phyloP scores from a whole-genome alignment of 306 rosid genomes.

The Sesbania bispinosa region DNA sequence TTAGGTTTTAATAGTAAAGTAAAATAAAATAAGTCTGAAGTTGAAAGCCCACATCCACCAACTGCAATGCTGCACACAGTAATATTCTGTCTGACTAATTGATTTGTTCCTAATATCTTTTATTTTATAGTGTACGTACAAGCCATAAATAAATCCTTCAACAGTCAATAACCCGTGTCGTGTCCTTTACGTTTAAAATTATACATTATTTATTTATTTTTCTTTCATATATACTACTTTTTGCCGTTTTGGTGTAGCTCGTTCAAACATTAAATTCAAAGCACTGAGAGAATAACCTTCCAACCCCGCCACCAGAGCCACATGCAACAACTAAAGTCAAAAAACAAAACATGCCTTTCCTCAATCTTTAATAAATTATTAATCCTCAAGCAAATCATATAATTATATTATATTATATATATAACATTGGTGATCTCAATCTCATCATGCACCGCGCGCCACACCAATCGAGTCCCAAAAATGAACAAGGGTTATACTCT shows the following conservation, averaged over 20 bases:
- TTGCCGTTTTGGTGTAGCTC: not conserved
- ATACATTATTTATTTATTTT: not conserved
- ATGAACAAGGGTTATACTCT: constrained; percentile 34
- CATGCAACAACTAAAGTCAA: constrained; percentile 13
- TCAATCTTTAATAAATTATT: not conserved
- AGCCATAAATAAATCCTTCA: not conserved
- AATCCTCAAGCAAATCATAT: too few species aligned
- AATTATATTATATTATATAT: too few species aligned
- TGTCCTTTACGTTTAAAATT: not conserved
- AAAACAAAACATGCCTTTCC: constrained; percentile 1
- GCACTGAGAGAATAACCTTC: not conserved
- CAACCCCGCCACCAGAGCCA: not conserved
- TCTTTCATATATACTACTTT: not conserved
- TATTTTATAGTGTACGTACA: not conserved
- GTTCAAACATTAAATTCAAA: constrained; percentile 24
- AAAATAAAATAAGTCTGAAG: not conserved
- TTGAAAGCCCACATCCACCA: constrained; percentile 19
- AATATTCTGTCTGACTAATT: constrained; percentile 19
- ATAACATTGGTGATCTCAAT: not conserved
- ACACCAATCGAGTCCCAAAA: too few species aligned
- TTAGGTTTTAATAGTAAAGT: not conserved
- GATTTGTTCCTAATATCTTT: constrained; percentile 30
- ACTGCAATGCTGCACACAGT: constrained; percentile 11
- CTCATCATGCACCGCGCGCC: too few species aligned
- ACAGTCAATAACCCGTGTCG: constrained; percentile 21